Conservation (phyloP, 225 moss, liverwort and hornwort species). For the Pseudisothecium myosuroides region DNA sequence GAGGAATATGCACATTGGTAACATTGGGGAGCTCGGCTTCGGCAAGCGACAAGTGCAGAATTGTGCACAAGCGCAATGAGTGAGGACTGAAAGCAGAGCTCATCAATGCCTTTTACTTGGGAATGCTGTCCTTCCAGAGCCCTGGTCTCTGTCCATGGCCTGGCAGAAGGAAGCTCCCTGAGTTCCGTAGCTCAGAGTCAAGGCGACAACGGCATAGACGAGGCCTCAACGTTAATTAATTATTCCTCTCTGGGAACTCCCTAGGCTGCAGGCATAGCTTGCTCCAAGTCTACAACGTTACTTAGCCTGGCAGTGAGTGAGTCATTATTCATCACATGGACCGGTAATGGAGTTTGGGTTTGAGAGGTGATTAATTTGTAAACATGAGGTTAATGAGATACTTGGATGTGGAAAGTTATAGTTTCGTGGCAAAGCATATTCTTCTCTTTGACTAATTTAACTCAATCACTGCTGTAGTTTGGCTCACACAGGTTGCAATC, state of each 20-base stretch:
- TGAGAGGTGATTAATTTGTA: not conserved
- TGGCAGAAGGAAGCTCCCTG: not conserved
- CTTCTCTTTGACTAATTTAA: not conserved
- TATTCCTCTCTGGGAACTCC: not conserved
- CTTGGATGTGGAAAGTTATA: not conserved
- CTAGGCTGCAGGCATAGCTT: not conserved
- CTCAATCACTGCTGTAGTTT: not conserved
- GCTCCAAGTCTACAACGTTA: not conserved
- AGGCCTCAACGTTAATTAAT: not conserved
- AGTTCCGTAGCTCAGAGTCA: not conserved
- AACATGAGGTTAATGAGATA: not conserved
- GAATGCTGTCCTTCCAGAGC: not conserved
- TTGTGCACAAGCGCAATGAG: conserved; percentile 7
- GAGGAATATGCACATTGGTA: not conserved
- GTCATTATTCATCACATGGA: not conserved
- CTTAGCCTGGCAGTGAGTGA: not conserved
- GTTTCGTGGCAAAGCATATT: not conserved
- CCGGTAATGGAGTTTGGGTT: not conserved
- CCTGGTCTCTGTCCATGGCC: not conserved
- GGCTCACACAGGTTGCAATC: not conserved
- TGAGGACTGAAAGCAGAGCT: not conserved
- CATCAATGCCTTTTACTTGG: conserved; percentile 15
- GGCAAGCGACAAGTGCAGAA: not conserved
- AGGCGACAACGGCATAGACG: conserved; percentile 8
- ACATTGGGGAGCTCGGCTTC: not conserved